Evolutionary conservation across 495 filamentous ascomycete genomes (phyloP), one percentile per base, ranked within the genome.

Genomic region (Arthonia radiata): DNA sequence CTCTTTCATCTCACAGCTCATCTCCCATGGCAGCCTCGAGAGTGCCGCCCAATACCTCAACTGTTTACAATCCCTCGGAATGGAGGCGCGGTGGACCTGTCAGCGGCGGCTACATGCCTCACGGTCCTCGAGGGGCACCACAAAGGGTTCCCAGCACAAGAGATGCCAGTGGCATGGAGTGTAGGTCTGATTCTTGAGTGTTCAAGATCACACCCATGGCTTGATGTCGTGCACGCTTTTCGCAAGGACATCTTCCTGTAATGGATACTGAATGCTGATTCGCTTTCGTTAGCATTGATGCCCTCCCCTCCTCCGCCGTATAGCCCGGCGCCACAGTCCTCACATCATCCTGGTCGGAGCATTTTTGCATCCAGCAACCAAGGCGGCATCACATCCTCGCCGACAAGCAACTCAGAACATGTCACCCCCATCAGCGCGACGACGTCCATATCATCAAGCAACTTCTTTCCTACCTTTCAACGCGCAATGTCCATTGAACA

Each of bases 251-350:
- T 3, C 25, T 18, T 30, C 23, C 22, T 21, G 14, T 21, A 10
- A 12, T 13, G 16, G 18, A 32, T 28, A 18, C 11, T 13, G 11
- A 27, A 24, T 18, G 7, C 35, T 19, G 10, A 19, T 14, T n/a
- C n/a, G n/a, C n/a, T n/a, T n/a, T n/a, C 7, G 25, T 5, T 32
- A 49, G 48, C 37, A 9, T 30, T 35, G 12, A 41, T 51, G 44
- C 48, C 48, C 2, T 51, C 48, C 13, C 48, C 48, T 18, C 48
- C 48, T 18, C 48, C 48, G 24, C 48, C 48, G 5, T 51, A 51
- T 24, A 40, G 38, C 18, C 44, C 48, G 5, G 32, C 31, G n/a
- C 38, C 38, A 17, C n/a, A n/a, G n/a, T n/a, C n/a, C n/a, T n/a
- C n/a, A n/a, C n/a, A n/a, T n/a, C n/a, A n/a, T n/a, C n/a, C n/a